Evolutionary conservation across 768 basidiomycete species (phyloP).

Genomic region (Boletus barrowsii): DNA sequence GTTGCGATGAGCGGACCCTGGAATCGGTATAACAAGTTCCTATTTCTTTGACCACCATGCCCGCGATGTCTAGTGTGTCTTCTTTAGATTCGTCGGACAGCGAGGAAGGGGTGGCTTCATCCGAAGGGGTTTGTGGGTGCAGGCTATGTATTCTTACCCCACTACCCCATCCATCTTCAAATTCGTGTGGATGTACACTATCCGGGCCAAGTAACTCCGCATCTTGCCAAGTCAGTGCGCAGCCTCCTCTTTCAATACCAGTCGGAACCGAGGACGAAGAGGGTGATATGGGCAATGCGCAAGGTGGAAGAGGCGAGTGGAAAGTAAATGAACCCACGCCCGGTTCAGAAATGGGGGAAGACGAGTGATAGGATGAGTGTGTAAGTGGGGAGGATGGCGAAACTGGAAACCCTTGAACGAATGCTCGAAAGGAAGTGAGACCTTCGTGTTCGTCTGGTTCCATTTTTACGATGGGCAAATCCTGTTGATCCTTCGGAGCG

Average conservation of each 20-base stretch:
- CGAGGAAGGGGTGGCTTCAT: not conserved
- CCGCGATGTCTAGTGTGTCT: not conserved
- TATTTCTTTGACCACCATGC: constrained; percentile 5
- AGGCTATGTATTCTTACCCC: constrained; percentile 11
- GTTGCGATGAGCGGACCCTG: not conserved
- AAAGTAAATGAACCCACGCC: constrained; percentile 12
- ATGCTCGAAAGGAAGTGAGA: constrained; percentile 3
- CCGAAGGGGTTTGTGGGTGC: constrained; percentile 5
- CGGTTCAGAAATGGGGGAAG: constrained; percentile 21
- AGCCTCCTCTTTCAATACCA: constrained; percentile 10
- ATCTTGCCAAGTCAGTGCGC: constrained; percentile 39
- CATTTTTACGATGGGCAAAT: constrained; percentile 31
- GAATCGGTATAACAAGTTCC: constrained; percentile 2
- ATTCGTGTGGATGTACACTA: constrained; percentile 40
- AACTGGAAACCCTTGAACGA: constrained; percentile 7
- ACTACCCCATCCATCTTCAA: constrained; percentile 37
- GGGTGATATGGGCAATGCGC: constrained; percentile 5
- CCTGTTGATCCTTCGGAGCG: constrained; percentile 14
- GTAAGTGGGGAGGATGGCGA: constrained; percentile 21
- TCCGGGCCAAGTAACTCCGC: constrained; percentile 46
- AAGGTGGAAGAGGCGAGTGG: constrained; percentile 14
- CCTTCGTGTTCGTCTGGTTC: constrained; percentile 44
- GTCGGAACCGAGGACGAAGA: constrained; percentile 9
- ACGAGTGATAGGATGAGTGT: constrained; percentile 15
- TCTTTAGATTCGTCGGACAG: not conserved